phyloP scores from a whole-genome alignment of 2,329 filamentous ascomycete species.

The Penicillium sp. region DNA sequence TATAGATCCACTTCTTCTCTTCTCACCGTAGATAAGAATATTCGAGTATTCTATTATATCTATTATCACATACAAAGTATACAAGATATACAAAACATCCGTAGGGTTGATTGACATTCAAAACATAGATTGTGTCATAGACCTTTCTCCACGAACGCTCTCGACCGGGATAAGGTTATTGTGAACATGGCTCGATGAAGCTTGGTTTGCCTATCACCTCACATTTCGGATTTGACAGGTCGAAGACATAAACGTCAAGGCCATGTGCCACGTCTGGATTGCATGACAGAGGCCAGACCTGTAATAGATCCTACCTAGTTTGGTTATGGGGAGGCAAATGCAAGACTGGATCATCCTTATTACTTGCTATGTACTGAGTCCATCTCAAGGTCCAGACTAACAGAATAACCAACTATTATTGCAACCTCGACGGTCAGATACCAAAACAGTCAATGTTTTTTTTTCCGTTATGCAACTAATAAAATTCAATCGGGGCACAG shows the following conservation, averaged over 20 bases:
- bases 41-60: neutral
- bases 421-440: neutral
- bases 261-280: neutral
- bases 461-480: neutral
- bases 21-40: neutral
- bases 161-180: neutral
- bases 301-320: no score
- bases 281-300: neutral
- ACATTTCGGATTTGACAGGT: neutral
- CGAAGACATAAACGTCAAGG: neutral
- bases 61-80: neutral
- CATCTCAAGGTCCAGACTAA: neutral
- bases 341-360: neutral
- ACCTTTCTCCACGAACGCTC: neutral
- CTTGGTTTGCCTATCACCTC: slow-evolving; percentile 5
- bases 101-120: neutral
- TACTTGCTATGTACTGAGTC: neutral
- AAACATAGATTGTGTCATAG: neutral
- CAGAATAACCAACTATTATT: neutral
- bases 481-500: slow-evolving; percentile 6
- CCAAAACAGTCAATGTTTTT: neutral
- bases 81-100: no score
- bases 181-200: slow-evolving; percentile 1
- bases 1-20: slow-evolving; percentile 1
- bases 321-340: neutral